Evolutionary conservation across 257 asterid genomes (phyloP).

Genomic region (Rubia yunnanensis): DNA sequence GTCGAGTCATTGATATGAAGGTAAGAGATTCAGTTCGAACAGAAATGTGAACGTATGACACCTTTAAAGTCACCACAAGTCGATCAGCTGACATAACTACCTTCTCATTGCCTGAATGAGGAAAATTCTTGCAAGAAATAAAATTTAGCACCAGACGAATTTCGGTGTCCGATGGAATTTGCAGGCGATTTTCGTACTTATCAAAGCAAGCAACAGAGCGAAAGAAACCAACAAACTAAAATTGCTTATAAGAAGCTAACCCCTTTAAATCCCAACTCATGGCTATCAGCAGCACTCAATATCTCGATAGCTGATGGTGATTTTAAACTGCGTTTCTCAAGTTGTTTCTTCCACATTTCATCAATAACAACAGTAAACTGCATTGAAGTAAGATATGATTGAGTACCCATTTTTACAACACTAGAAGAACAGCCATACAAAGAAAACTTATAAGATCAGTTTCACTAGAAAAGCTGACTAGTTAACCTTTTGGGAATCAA

Average conservation of each 20-base stretch:
- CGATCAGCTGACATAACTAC: not conserved
- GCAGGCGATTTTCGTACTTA: not conserved
- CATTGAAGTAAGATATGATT: slow-evolving; percentile 5
- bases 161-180: not conserved
- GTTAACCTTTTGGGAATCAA: slow-evolving; percentile 56
- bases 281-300: slow-evolving; percentile 25
- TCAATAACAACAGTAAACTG: slow-evolving; percentile 41
- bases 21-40: not conserved
- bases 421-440: not conserved
- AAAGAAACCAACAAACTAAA: slow-evolving; percentile 2
- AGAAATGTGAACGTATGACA: not conserved
- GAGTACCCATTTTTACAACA: not conserved
- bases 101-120: not conserved
- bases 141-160: not conserved
- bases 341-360: slow-evolving; percentile 38
- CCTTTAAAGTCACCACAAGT: not conserved
- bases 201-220: not conserved
- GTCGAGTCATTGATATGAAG: not conserved
- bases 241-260: slow-evolving; percentile 29
- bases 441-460: not conserved
- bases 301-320: slow-evolving; percentile 43
- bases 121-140: not conserved
- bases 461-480: slow-evolving; percentile 7
- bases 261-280: slow-evolving; percentile 47
- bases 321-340: slow-evolving; percentile 25